Percentiles rank a stretch among this genome's conserved stretches.
These are phyloP conservation scores for Hawksworthiomyces lignivorus DNA, from an alignment of 2,329 filamentous ascomycete genomes.

Conservation along the genomic window DNA sequence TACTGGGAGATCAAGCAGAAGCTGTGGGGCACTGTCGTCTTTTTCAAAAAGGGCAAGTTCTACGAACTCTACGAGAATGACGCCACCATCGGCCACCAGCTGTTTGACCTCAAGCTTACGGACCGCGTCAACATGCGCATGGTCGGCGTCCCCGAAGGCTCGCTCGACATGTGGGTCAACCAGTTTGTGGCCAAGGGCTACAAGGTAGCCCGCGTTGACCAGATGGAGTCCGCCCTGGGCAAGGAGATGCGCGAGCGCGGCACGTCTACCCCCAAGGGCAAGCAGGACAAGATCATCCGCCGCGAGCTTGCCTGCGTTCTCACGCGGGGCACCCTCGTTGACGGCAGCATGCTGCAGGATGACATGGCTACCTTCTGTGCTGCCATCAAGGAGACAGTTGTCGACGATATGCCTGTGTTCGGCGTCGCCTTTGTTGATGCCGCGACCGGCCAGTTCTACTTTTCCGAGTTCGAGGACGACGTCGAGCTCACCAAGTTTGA, in stretches of 20 bases:
- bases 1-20: conserved; percentile 99
- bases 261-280: conserved; percentile 50
- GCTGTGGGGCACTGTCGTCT: conserved; percentile 94
- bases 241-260: conserved; percentile 99
- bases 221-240: conserved; percentile 88
- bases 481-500: conserved; percentile 93
- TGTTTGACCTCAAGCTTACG: conserved; percentile 96
- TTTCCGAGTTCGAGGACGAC: conserved; percentile 91
- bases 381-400: conserved; percentile 72
- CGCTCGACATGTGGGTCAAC: conserved; percentile 93
- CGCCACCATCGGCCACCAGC: conserved; percentile 88
- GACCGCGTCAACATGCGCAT: conserved; percentile 99
- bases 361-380: conserved; percentile 97
- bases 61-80: conserved; percentile 98
- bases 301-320: conserved; percentile 86
- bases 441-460: conserved; percentile 86
- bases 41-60: conserved; percentile 99
- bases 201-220: conserved; percentile 94
- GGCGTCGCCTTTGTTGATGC: conserved; percentile 93
- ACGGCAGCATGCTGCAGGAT: conserved; percentile 93
- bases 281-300: conserved; percentile 87
- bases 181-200: conserved; percentile 97
- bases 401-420: conserved; percentile 69
- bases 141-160: conserved; percentile 95
- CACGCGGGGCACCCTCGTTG: conserved; percentile 86